Evolutionary conservation across 163 green algal species (phyloP), one percentile per base, ranked within the genome.

Genomic region (Scenedesmus sp.): DNA sequence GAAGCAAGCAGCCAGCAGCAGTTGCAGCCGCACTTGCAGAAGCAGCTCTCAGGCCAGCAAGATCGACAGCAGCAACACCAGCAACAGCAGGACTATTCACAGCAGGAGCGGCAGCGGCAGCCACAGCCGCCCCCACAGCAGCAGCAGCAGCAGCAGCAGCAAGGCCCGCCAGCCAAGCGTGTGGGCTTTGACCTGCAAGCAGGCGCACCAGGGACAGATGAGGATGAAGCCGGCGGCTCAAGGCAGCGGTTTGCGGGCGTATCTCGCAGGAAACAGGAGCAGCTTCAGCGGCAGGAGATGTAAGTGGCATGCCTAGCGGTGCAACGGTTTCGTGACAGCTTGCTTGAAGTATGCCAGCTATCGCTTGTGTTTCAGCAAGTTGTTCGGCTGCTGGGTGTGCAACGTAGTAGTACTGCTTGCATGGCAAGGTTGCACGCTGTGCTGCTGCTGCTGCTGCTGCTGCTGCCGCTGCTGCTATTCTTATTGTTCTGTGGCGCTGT

Each of bases 211-310:
- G 89, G 54, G n/a, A 60, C 54, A 8, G 67, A 34, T 20, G 56
- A 57, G 4, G 10, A 84, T 12, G 46, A 85, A 6, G 46, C 59
- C 85, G 62, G 84, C 70, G 52, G 70, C 70, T 79, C 70, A 52
- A 20, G 70, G 74, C 34, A 87, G 56, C 6, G 91, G 46, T 94
- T 94, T 54, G 60, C 83, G 34, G 93, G 93, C n/a, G 84, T 95
- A 46, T 95, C 93, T 15, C 84, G 92, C 4, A 88, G 93, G 10
- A 95, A 95, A 76, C 88, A 94, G 86, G 92, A 94, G 91, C 93
- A 95, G 90, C 85, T 95, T n/a, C 60, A 93, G 20, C 88, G 88
- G 16, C 87, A 90, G 7, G 86, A 94, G 46, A 88, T 93, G 64
- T 89, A 93, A 57, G 85, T 86, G 23, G 82, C 88, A 76, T 91